Evolutionary conservation across 2,329 filamentous ascomycete genomes (phyloP).

Genomic region (Colletotrichum gloeosporioides): DNA sequence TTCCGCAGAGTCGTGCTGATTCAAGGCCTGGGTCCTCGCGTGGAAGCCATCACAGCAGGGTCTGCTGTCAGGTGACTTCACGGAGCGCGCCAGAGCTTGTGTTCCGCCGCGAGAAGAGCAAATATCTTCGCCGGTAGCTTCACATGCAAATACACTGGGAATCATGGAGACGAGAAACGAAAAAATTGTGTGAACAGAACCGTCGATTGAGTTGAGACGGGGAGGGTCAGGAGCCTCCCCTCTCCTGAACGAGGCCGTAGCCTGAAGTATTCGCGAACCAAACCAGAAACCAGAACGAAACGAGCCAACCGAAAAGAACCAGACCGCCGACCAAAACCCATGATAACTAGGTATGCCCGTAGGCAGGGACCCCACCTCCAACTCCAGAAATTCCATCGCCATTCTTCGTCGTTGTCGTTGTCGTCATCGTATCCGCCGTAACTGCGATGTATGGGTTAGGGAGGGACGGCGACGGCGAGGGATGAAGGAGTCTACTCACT

Average conservation of each 20-base stretch:
- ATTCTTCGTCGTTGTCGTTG: background rate
- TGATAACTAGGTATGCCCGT: background rate
- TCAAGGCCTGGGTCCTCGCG: background rate
- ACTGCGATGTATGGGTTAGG: background rate
- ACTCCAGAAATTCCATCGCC: background rate
- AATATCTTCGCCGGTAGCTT: background rate
- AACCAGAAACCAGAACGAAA: background rate
- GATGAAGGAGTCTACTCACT: background rate
- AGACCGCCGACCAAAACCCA: background rate
- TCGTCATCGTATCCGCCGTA: background rate
- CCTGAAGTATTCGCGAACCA: background rate
- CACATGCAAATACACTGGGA: background rate
- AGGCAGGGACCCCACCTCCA: conserved; percentile 8
- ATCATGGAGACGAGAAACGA: background rate
- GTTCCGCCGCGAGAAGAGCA: background rate
- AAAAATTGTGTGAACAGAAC: background rate
- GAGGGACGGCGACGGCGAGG: background rate
- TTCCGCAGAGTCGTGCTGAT: background rate
- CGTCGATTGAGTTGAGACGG: background rate
- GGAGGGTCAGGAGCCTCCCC: background rate
- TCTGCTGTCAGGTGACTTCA: background rate
- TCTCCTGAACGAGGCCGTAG: background rate
- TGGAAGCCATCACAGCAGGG: background rate
- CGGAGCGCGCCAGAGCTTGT: background rate
- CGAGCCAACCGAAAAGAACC: background rate